Percentiles rank a stretch among this genome's conserved stretches.
These are phyloP conservation scores for Sporothrix euskadiensis DNA, from an alignment of 2,329 filamentous ascomycete species.

Conservation along the genomic window DNA sequence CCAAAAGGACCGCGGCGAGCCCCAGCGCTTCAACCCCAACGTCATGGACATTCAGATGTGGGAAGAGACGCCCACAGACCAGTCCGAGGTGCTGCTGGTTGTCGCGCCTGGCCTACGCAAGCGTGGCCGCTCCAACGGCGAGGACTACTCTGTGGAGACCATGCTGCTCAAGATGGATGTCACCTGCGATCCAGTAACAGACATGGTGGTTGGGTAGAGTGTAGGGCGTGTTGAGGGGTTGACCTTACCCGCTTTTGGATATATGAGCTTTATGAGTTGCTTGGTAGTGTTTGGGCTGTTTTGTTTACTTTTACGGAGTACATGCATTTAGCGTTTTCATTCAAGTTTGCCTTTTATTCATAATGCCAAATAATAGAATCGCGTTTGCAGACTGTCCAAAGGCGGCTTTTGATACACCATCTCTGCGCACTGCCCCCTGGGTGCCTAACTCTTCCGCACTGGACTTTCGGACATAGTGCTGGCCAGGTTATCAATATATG, in stretches of 20 bases:
- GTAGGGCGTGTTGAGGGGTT: not conserved
- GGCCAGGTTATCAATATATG: not conserved
- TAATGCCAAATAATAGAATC: not conserved
- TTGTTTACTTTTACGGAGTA: not conserved
- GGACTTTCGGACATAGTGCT: not conserved
- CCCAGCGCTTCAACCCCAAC: constrained; percentile 13
- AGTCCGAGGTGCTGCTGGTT: constrained; percentile 22
- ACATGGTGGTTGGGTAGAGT: constrained; percentile 13
- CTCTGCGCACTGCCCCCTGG: not conserved
- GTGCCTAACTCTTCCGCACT: not conserved
- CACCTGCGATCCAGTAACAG: constrained; percentile 24
- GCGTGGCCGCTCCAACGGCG: constrained; percentile 27
- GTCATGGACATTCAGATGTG: constrained; percentile 21
- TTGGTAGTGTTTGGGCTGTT: not conserved
- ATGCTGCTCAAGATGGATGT: constrained; percentile 30
- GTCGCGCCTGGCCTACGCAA: constrained; percentile 23
- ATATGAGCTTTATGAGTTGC: not conserved
- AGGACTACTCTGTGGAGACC: constrained; percentile 25
- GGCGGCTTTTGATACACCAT: not conserved
- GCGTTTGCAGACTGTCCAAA: not conserved
- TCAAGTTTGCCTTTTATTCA: not conserved
- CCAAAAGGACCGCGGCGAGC: not conserved
- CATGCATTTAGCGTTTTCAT: not conserved
- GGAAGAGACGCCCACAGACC: constrained; percentile 7
- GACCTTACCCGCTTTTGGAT: not conserved